Evolutionary conservation across 2,329 filamentous ascomycete species (phyloP), one percentile per base, ranked within the genome.

Genomic region (Aspergillus neotritici): DNA sequence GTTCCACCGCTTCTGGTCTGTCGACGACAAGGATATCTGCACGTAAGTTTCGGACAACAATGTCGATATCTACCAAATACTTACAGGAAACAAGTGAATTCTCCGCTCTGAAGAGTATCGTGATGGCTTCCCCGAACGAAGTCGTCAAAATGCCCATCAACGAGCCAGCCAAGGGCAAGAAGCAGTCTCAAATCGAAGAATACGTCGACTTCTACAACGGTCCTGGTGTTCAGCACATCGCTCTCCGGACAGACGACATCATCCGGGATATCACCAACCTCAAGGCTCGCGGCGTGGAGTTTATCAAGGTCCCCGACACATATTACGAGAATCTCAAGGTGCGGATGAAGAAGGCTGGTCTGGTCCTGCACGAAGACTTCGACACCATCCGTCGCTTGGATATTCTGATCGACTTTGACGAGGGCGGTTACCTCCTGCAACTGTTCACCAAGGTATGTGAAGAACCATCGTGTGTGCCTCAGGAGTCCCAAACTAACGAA

Each of bases 131-230:
- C 4, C 81, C 82, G 47, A 87, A 90, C 71, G 85, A 91, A 45
- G 66, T 85, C 4, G 88, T 96, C 68, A 96, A 96, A 73, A 96
- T 96, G 89, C 91, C 91, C 58, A 94, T 97, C 78, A 96, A 96
- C 74, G 90, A 96, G 71, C 91, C 91, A 2, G 91, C 91, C 0
- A 74, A 79, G 1, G 91, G 90, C 46, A 93, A 93, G 73, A 91
- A 87, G 70, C 87, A 88, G 67, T 87, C 83, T 9, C 91, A 97
- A 71, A 96, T 97, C 56, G 90, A 96, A 67, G 91, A 96, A 71
- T 90, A 84, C 63, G 82, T 96, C 53, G 76, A 87, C 63, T 96
- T 93, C 75, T 94, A 95, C 73, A 80, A 84, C 39, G 91, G 91
- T 1, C 74, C 90, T 0, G 91, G 91, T 36, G 88, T 96, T 0